These are phyloP conservation scores for Parachaetomium inaequale DNA, from an alignment of 495 filamentous ascomycete species.

Conservation along the genomic window DNA sequence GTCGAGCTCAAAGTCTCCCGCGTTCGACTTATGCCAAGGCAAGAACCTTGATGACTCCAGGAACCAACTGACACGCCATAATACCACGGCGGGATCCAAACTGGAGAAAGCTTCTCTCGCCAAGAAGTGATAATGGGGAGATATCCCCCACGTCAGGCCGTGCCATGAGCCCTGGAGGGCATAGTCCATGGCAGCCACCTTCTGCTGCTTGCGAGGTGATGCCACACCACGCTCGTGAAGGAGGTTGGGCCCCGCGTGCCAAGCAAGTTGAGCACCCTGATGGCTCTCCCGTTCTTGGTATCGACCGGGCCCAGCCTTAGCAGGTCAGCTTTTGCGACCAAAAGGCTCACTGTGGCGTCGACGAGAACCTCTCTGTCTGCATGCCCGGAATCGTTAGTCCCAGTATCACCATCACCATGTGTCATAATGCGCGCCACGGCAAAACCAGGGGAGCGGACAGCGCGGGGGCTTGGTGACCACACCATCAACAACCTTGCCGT, in stretches of 20 bases:
- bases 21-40: not conserved
- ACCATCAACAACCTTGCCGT: too few relatives aligned
- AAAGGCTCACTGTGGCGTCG: not conserved
- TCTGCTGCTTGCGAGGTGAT: not conserved
- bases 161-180: not conserved
- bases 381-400: not conserved
- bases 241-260: not conserved
- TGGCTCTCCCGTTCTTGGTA: not conserved
- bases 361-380: conserved; percentile 1
- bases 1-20: not conserved
- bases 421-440: not conserved
- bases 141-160: not conserved
- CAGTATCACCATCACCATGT: not conserved
- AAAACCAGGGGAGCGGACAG: not conserved
- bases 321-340: not conserved
- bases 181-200: not conserved
- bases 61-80: not conserved
- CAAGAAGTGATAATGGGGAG: not conserved
- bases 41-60: not conserved
- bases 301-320: not conserved
- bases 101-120: not conserved
- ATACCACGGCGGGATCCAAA: not conserved
- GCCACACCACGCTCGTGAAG: not conserved
- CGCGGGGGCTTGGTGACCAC: not conserved
- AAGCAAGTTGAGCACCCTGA: conserved; percentile 1